phyloP scores from a whole-genome alignment of 1,284 basidiomycete species.

The Cryptococcus sp. region DNA sequence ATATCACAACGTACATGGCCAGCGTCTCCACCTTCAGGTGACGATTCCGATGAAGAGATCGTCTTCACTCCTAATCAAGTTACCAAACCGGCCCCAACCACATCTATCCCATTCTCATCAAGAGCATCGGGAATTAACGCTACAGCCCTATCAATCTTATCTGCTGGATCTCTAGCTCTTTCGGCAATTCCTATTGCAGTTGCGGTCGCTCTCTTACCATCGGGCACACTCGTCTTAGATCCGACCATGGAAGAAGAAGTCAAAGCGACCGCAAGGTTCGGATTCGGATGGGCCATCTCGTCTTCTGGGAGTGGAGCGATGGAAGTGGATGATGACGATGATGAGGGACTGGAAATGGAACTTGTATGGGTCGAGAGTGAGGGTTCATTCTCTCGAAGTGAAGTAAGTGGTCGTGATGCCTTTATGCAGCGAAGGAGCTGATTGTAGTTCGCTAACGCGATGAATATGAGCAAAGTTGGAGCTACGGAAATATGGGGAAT shows the following conservation, averaged over 20 bases:
- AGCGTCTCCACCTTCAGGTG: not conserved
- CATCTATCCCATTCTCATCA: conserved; percentile 27
- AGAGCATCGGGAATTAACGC: conserved; percentile 57
- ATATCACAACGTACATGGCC: conserved; percentile 10
- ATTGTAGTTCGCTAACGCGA: not conserved
- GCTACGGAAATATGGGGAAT: not conserved
- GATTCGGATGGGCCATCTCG: conserved; percentile 51
- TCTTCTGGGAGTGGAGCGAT: conserved; percentile 19
- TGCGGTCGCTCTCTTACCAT: conserved; percentile 41
- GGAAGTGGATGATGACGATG: conserved; percentile 46
- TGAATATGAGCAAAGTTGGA: not conserved
- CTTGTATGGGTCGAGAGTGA: conserved; percentile 49
- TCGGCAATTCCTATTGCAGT: conserved; percentile 49
- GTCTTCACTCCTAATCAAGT: not conserved
- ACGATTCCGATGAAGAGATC: not conserved
- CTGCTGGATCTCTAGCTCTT: conserved; percentile 48
- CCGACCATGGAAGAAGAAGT: conserved; percentile 62
- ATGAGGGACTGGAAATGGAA: conserved; percentile 51
- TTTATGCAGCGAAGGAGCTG: not conserved
- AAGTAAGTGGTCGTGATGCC: conserved; percentile 20
- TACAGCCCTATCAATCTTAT: conserved; percentile 49
- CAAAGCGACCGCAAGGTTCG: conserved; percentile 58
- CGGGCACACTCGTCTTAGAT: conserved; percentile 56
- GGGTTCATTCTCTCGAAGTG: conserved; percentile 34
- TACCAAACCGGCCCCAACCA: conserved; percentile 4